These are phyloP conservation scores for Dacryopinax primogenitus DNA, from an alignment of 768 basidiomycete species.

Conservation along the genomic window DNA sequence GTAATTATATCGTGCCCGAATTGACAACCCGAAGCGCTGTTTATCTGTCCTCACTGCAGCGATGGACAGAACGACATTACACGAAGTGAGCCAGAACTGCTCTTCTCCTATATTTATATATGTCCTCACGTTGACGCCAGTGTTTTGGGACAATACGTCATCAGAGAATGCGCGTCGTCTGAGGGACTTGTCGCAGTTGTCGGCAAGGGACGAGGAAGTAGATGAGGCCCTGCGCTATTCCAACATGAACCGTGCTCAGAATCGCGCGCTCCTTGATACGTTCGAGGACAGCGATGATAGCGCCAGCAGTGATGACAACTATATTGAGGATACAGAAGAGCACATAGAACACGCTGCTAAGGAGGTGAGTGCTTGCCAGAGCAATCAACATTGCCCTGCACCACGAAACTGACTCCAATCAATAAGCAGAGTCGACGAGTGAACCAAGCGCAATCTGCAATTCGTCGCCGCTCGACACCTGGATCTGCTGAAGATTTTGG, in stretches of 20 bases:
- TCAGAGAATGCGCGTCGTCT: background rate
- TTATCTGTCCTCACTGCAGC: conserved; percentile 44
- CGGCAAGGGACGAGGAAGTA: background rate
- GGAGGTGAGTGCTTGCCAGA: too few species aligned
- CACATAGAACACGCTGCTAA: too few species aligned
- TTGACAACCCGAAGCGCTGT: conserved; percentile 37
- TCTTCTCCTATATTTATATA: conserved; percentile 11
- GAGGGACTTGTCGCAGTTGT: too few species aligned
- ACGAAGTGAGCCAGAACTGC: conserved; percentile 56
- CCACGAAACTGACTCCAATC: too few species aligned
- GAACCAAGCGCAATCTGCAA: background rate
- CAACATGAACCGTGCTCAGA: background rate
- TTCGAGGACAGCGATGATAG: background rate
- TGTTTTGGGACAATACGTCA: background rate
- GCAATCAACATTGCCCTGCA: too few species aligned
- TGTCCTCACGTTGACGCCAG: background rate
- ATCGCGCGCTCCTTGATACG: background rate
- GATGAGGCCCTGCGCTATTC: background rate
- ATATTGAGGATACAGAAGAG: background rate
- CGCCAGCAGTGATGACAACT: conserved; percentile 2
- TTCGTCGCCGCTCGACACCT: background rate
- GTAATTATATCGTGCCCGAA: conserved; percentile 16
- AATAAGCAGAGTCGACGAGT: background rate
- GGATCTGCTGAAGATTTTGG: conserved; percentile 25
- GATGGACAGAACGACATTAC: conserved; percentile 49